These are phyloP conservation scores for Yamadazyma pseudoaaseri DNA, from an alignment of 1,139 yeast genomes.

Conservation along the genomic window DNA sequence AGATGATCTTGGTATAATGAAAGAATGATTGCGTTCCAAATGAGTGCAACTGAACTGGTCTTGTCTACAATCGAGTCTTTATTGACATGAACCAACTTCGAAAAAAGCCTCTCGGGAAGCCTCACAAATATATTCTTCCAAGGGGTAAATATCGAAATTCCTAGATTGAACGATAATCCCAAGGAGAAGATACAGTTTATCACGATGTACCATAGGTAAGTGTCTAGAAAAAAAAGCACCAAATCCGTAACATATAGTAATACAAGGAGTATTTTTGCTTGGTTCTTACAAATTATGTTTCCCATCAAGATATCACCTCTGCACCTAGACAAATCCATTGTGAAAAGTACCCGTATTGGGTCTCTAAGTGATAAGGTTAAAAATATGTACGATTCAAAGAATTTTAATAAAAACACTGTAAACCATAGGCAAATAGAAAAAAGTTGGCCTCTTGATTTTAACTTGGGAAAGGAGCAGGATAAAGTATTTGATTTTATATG, in stretches of 20 bases:
- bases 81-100: slow-evolving; percentile 52
- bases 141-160: slow-evolving; percentile 96
- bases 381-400: slow-evolving; percentile 78
- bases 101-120: slow-evolving; percentile 68
- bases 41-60: slow-evolving; percentile 48
- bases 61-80: slow-evolving; percentile 34
- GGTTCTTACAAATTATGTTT: slow-evolving; percentile 52
- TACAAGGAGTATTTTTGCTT: slow-evolving; percentile 55
- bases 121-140: slow-evolving; percentile 81
- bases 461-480: slow-evolving; percentile 43
- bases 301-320: slow-evolving; percentile 57
- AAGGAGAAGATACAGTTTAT: slow-evolving; percentile 93
- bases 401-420: slow-evolving; percentile 67
- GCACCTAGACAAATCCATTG: slow-evolving; percentile 60
- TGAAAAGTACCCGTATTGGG: slow-evolving; percentile 67
- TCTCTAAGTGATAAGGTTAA: slow-evolving; percentile 75
- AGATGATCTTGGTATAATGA: slow-evolving; percentile 79
- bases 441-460: slow-evolving; percentile 49
- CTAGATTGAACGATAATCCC: slow-evolving; percentile 96
- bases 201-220: slow-evolving; percentile 91
- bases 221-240: slow-evolving; percentile 75
- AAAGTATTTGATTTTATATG: slow-evolving; percentile 8
- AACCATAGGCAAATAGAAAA: slow-evolving; percentile 68
- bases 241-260: slow-evolving; percentile 66
- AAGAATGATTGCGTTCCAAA: slow-evolving; percentile 79